Conservation (phyloP, 306 rosid species). For the Quillaja saponaria region DNA sequence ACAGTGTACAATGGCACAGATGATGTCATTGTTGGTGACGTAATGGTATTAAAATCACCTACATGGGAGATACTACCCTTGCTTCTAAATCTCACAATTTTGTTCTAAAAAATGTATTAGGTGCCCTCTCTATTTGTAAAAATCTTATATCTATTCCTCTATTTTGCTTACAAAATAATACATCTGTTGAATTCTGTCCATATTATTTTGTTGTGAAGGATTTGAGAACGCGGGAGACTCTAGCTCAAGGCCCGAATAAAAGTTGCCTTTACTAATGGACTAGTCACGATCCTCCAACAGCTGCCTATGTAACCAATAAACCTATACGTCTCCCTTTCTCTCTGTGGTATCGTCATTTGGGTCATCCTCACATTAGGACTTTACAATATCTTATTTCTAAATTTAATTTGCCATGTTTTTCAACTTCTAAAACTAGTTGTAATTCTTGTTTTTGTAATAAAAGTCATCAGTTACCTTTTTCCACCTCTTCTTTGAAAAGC, state of each 20-base stretch:
- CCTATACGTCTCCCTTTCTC: neutral
- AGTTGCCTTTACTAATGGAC: neutral
- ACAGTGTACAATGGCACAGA: neutral
- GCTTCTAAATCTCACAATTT: neutral
- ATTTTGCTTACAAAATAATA: neutral
- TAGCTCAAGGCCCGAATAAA: neutral
- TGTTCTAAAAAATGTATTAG: neutral
- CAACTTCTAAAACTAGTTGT: neutral
- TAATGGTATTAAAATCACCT: neutral
- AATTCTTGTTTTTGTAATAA: neutral
- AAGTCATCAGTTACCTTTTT: neutral
- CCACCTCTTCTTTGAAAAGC: neutral
- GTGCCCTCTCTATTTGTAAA: neutral
- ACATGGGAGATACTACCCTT: neutral
- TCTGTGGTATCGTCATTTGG: neutral
- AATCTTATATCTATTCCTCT: neutral
- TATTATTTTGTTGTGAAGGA: constrained; percentile 1
- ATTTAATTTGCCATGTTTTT: neutral
- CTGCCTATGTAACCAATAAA: neutral
- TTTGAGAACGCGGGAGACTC: neutral
- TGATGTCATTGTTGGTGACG: neutral
- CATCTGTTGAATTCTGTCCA: constrained; percentile 8
- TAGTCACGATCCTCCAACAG: neutral
- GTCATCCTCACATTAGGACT: neutral
- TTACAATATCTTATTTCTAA: no score